Evolutionary conservation across 2,329 filamentous ascomycete species (phyloP), one percentile per base, ranked within the genome.

Genomic region (Trichoderma gracile): DNA sequence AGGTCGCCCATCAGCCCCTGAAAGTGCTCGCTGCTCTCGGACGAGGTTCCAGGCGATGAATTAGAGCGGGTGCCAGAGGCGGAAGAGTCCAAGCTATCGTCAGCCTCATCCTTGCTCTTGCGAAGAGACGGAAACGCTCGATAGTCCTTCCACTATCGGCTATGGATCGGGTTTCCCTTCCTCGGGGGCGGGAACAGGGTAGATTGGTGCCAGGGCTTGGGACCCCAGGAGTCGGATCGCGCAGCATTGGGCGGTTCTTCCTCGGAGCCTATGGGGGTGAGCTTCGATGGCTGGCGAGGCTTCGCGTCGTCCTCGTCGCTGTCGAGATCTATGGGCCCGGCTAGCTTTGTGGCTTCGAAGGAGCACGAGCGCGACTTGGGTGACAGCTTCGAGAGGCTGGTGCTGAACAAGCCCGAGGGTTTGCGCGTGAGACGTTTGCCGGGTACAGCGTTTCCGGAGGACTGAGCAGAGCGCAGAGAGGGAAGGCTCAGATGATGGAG

Each of bases 1-100:
- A 71, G 52, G 9, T 68, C 66, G 10, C 68, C 64, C 43, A 71
- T 66, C 17, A 68, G 60, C 8, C 67, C 38, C n/a, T 68, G 63
- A 42, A 71, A 68, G 5, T 65, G 62, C 9, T 66, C 65, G 12
- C 65, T 59, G 23, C 60, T 63, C 10, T 61, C 33, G 10, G 33
- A 12, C 33, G 33, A 38, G 33, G 10, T 38, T 10, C 33, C 10
- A 14, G 33, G 65, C 1, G 60, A 50, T 9, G 62, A 12, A 1
- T 43, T 43, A 4, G 23, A n/a, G 43, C 45, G 63, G 2, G 64
- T 68, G 30, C 45, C 40, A 2, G 67, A 33, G 9, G 66, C n/a
- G 9, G 66, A 64, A 43, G 27, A 27, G 15, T 49, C 61, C 3
- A 15, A 45, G 12, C 6, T 5, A 1, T 52, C 46, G 17, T 21